Evolutionary conservation across 305 asterid species (phyloP), one percentile per base, ranked within the genome.

Genomic region (Fraxinus baroniana): DNA sequence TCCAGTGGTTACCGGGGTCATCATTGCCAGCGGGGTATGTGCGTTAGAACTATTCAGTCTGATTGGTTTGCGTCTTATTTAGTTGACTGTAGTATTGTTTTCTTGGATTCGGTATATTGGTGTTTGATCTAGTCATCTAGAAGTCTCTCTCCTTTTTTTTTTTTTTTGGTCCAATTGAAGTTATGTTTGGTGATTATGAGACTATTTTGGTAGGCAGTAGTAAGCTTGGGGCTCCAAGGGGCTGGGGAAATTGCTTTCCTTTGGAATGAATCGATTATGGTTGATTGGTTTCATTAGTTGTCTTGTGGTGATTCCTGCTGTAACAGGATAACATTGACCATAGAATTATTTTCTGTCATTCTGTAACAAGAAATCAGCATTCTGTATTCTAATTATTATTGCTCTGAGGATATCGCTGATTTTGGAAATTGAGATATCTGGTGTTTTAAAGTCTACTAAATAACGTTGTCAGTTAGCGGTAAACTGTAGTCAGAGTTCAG

Each of bases 11-110:
- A 86, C 95, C 36, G 97, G 97, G 7, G 95, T 93, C 60, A 78
- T 93, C 77, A 89, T 93, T 83, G 97, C 97, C 17, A 93, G 94
- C 74, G 97, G 97, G 95, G 97, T 93, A 90, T 46, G 92, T 71
- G 24, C 55, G 18, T 68, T 74, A 12, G 32, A 68, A 24, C 77
- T 79, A n/a, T 80, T 24, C n/a, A 70, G 20, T 18, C 81, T 74
- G n/a, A 26, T 32, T 33, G 44, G 20, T 74, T 22, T 76, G 32
- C 33, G 35, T 55, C 22, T 79, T 79, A 15, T 35, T 49, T 20
- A 28, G 18, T 32, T 13, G 30, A 24, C 32, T 57, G 8, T 15
- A 30, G 7, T 46, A 28, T 78, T 74, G 4, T 57, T 55, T 74
- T 26, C 5, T 33, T 35, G 72, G 28, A 36, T 57, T 71, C 57